Evolutionary conservation across 179 eudicot genomes (phyloP), one percentile per base, ranked within the genome.

Genomic region (Spergularia azorica): DNA sequence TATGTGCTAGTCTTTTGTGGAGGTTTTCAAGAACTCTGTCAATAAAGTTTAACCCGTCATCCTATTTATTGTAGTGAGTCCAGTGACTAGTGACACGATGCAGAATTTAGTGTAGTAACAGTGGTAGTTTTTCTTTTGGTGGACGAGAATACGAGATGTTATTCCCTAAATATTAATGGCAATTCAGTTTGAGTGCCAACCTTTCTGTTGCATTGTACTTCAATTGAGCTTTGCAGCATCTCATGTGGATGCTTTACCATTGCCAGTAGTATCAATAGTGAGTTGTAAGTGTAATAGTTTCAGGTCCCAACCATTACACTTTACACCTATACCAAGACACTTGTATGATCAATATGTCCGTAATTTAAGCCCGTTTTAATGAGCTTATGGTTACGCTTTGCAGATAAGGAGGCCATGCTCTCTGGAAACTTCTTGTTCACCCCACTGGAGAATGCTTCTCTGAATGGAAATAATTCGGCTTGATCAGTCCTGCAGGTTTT

Each of bases 361-460:
- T 20, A n/a, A 32, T 6, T 52, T 6, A 2, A 11, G 11, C 63
- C 7, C 21, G 50, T n/a, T 63, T 12, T 55, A 11, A 65, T 71
- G 55, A 64, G 61, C 16, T 70, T 8, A 38, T 66, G 55, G 26
- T 20, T 38, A 48, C 55, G 2, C 21, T 65, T 48, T 69, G 71
- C 89, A 90, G 94, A 86, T 73, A 88, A 83, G 76, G 93, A 88
- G 79, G 90, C 97, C 71, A 84, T 92, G 82, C 83, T 79, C 63
- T 87, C 95, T 2, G 97, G 97, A 67, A 92, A 91, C 87, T 92
- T 92, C 82, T 60, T 79, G 86, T 92, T 92, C 87, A 91, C 89
- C 16, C 51, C 90, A 60, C 75, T 21, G 59, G 59, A 52, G 18
- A 51, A 51, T 39, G 51, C 77, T 68, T 55, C 70, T 48, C 38